These are phyloP conservation scores for Neofusicoccum sp. DNA, from an alignment of 2,329 filamentous ascomycete genomes.

Conservation along the genomic window DNA sequence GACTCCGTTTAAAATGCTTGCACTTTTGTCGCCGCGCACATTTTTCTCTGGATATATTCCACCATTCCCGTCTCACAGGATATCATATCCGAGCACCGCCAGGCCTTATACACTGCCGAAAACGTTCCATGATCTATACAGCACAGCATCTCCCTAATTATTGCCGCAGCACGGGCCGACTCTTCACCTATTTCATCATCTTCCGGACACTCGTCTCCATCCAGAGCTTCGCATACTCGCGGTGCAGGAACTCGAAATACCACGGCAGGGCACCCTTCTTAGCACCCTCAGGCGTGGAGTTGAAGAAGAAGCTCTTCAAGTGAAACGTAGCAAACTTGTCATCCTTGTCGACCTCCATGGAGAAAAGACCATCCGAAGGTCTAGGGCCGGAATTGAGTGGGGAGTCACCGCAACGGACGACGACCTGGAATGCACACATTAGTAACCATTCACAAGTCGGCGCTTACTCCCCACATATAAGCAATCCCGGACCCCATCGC, in stretches of 20 bases:
- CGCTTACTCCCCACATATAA: no score
- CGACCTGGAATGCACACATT: slow-evolving; percentile 29
- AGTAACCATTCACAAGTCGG: no score
- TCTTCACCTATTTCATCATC: slow-evolving; percentile 31
- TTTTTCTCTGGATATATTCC: no score
- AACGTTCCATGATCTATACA: background rate
- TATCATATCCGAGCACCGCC: background rate
- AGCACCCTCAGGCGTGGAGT: slow-evolving; percentile 41
- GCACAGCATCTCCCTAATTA: background rate
- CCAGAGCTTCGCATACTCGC: slow-evolving; percentile 44
- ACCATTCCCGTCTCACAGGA: background rate
- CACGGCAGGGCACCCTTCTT: slow-evolving; percentile 31
- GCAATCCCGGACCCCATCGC: background rate
- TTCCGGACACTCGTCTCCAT: slow-evolving; percentile 45
- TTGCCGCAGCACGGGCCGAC: background rate
- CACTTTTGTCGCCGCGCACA: no score
- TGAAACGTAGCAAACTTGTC: slow-evolving; percentile 41
- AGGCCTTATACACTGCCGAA: background rate
- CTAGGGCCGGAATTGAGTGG: slow-evolving; percentile 34
- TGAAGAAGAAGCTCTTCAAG: slow-evolving; percentile 43
- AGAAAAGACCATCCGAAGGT: slow-evolving; percentile 40
- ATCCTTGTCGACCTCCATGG: slow-evolving; percentile 43
- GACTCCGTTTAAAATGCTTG: no score
- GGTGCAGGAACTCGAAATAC: slow-evolving; percentile 36
- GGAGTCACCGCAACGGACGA: slow-evolving; percentile 43